A percentile compares a stretch with the other conserved stretches of the same genome.
Evolutionary conservation across 148 eudicot species (phyloP).

Genomic region (Rhododendron ovatum): DNA sequence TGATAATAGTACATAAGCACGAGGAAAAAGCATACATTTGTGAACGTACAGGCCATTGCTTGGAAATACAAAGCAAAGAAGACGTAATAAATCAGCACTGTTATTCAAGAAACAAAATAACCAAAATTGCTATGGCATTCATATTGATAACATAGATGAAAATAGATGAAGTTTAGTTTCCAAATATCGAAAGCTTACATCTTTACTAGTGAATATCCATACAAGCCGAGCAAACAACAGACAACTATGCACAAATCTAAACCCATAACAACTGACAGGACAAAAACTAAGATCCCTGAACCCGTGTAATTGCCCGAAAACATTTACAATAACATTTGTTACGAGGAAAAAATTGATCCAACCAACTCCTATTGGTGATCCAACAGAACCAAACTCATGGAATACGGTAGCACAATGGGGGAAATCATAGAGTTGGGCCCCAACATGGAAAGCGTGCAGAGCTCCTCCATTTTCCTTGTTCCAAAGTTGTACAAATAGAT

Average conservation of each 20-base stretch:
- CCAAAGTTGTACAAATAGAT: constrained; percentile 26
- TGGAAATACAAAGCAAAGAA: not conserved
- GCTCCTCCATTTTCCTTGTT: constrained; percentile 22
- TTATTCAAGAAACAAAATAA: not conserved
- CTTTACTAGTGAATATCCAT: not conserved
- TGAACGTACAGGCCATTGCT: not conserved
- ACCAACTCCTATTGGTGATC: not conserved
- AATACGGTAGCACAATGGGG: constrained; percentile 35
- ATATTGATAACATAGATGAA: not conserved
- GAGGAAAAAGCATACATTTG: not conserved
- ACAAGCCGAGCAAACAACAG: not conserved
- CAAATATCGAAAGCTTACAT: not conserved
- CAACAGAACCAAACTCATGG: constrained; percentile 37
- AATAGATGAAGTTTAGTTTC: not conserved
- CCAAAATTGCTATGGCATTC: not conserved
- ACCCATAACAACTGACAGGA: not conserved
- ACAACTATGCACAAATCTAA: not conserved
- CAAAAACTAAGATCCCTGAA: not conserved
- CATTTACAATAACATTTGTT: not conserved
- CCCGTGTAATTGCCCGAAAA: not conserved
- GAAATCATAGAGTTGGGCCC: constrained; percentile 24
- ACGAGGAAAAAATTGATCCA: not conserved
- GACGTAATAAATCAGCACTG: not conserved
- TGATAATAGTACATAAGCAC: not conserved
- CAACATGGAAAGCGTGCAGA: constrained; percentile 27